Evolutionary conservation across 257 asterid species (phyloP).

Genomic region (Datura wrightii): DNA sequence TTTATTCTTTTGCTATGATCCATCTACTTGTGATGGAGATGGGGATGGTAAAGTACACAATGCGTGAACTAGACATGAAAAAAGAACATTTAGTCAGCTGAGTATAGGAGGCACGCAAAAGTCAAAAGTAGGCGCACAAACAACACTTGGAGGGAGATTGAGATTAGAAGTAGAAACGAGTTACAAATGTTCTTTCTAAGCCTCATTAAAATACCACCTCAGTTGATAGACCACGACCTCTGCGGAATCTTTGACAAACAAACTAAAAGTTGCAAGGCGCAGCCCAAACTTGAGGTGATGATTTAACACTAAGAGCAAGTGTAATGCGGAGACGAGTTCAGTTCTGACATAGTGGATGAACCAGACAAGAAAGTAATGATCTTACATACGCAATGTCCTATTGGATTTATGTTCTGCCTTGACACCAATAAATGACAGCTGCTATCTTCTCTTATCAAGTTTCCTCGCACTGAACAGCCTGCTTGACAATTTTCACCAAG

Average conservation of each 20-base stretch:
- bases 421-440: conserved; percentile 22
- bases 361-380: not conserved
- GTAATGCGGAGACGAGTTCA: not conserved
- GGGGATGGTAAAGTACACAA: not conserved
- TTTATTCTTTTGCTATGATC: too few relatives aligned
- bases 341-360: conserved; percentile 9
- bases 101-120: not conserved
- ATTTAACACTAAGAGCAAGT: not conserved
- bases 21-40: not conserved
- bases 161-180: not conserved
- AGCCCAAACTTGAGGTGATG: not conserved
- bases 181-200: not conserved
- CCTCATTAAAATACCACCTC: not conserved
- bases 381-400: not conserved
- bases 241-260: not conserved
- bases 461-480: conserved; percentile 7
- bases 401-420: conserved; percentile 25
- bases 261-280: conserved; percentile 11
- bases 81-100: not conserved
- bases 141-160: not conserved
- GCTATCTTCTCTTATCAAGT: conserved; percentile 14
- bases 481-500: not conserved
- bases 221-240: not conserved
- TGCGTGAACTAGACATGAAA: not conserved
- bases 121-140: not conserved